Percentiles rank a stretch among this genome's conserved stretches.
These are phyloP conservation scores for Starmera quercuum DNA, from an alignment of 805 yeast species.

Conservation along the genomic window DNA sequence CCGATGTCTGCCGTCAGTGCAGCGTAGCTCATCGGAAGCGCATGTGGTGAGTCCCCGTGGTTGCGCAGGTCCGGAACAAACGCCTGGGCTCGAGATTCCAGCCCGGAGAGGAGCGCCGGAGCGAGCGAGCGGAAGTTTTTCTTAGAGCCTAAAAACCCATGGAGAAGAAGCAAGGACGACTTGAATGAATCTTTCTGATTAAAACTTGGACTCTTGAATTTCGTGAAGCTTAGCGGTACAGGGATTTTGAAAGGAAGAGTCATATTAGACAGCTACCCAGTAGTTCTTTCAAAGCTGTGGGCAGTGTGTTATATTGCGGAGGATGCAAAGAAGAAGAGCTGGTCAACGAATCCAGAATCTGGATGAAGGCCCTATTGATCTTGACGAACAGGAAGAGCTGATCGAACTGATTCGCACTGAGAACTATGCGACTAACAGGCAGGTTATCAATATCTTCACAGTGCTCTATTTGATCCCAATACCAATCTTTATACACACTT, in stretches of 20 bases:
- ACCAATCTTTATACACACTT: slow-evolving; percentile 11
- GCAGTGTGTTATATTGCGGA: background rate
- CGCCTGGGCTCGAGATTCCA: too few species aligned
- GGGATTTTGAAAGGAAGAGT: slow-evolving; percentile 4
- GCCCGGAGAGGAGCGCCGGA: too few species aligned
- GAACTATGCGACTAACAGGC: slow-evolving; percentile 13
- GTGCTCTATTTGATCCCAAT: slow-evolving; percentile 16
- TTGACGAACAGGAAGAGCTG: slow-evolving; percentile 24
- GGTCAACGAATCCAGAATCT: slow-evolving; percentile 7
- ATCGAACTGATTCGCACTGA: slow-evolving; percentile 18
- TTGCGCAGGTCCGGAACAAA: slow-evolving; percentile 46
- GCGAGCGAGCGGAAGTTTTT: slow-evolving; percentile 32
- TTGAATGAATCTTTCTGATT: slow-evolving; percentile 2
- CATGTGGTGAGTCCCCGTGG: slow-evolving; percentile 41
- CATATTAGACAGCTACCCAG: background rate
- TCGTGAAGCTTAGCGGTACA: slow-evolving; percentile 2
- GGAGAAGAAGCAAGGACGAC: slow-evolving; percentile 27
- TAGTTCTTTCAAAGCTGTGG: background rate
- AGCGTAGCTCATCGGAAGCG: slow-evolving; percentile 34
- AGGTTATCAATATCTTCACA: slow-evolving; percentile 13
- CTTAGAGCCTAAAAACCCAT: slow-evolving; percentile 44
- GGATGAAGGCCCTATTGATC: slow-evolving; percentile 13
- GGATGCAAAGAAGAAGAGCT: slow-evolving; percentile 2
- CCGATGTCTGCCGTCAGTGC: slow-evolving; percentile 36
- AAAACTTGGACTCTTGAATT: background rate